These are phyloP conservation scores for Calonectria crousiana DNA, from an alignment of 2,329 filamentous ascomycete genomes.

Conservation along the genomic window DNA sequence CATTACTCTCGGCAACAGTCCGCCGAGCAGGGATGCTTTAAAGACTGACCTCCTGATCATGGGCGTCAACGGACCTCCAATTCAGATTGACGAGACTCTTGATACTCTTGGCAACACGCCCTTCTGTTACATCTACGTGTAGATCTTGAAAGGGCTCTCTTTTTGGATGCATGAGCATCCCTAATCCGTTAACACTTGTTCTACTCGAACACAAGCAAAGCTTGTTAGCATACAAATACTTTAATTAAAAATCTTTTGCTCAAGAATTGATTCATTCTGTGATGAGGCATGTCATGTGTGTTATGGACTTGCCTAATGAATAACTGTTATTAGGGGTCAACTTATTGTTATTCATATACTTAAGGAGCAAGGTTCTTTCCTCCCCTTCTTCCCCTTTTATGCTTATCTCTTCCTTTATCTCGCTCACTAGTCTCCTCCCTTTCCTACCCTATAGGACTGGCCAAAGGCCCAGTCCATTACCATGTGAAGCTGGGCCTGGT, in stretches of 20 bases:
- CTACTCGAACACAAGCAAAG: neutral
- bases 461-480: no score
- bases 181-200: neutral
- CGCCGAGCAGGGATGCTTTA: conserved; percentile 33
- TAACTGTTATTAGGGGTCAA: no score
- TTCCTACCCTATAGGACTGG: no score
- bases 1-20: conserved; percentile 30
- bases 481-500: neutral
- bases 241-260: neutral
- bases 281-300: neutral
- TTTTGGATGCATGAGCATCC: neutral
- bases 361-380: no score
- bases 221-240: neutral
- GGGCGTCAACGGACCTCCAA: conserved; percentile 29
- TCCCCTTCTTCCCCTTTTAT: no score
- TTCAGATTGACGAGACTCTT: conserved; percentile 39
- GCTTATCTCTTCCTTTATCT: no score
- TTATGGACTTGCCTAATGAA: no score
- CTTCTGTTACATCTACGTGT: conserved; percentile 46
- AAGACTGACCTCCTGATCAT: conserved; percentile 36
- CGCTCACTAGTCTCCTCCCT: no score
- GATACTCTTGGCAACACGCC: conserved; percentile 41
- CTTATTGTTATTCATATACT: no score
- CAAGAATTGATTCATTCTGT: neutral
- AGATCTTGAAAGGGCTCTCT: neutral